Conservation (phyloP, 768 basidiomycete genomes). For the Lactarius tabidus region DNA sequence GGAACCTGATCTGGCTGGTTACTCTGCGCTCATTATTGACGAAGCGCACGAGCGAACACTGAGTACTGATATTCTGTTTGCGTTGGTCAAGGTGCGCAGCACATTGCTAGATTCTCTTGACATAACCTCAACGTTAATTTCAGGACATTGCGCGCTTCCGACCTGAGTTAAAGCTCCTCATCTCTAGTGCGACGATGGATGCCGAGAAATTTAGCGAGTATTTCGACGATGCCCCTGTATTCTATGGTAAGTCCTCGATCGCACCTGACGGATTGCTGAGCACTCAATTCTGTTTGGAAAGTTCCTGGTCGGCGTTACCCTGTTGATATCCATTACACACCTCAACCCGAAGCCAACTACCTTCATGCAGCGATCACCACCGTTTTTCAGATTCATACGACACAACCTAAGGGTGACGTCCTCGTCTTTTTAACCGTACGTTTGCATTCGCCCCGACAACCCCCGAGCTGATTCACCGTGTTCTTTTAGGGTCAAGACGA, state of each 20-base stretch:
- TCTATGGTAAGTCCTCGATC: slow-evolving; percentile 59
- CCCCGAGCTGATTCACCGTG: slow-evolving; percentile 12
- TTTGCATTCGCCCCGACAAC: slow-evolving; percentile 12
- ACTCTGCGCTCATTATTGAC: slow-evolving; percentile 94
- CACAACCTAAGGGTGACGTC: slow-evolving; percentile 96
- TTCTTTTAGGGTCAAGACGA: slow-evolving; percentile 89
- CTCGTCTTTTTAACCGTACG: slow-evolving; percentile 92
- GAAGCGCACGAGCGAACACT: slow-evolving; percentile 98
- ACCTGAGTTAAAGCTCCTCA: slow-evolving; percentile 87
- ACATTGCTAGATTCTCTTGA: slow-evolving; percentile 16
- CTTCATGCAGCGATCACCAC: slow-evolving; percentile 98
- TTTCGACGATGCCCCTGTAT: slow-evolving; percentile 94
- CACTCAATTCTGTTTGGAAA: slow-evolving; percentile 31
- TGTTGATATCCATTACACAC: slow-evolving; percentile 98
- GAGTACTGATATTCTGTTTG: slow-evolving; percentile 98
- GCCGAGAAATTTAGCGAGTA: slow-evolving; percentile 98
- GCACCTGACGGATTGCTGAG: background rate
- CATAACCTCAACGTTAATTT: slow-evolving; percentile 29
- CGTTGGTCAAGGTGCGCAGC: slow-evolving; percentile 88
- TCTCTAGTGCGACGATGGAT: slow-evolving; percentile 96
- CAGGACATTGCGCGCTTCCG: slow-evolving; percentile 96
- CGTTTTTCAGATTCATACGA: slow-evolving; percentile 98
- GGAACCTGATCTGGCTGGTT: slow-evolving; percentile 93
- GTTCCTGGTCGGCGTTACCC: slow-evolving; percentile 97
- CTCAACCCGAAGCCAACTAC: slow-evolving; percentile 98